Conservation (phyloP, 139 green algal species). For the Dunaliella sp. region DNA sequence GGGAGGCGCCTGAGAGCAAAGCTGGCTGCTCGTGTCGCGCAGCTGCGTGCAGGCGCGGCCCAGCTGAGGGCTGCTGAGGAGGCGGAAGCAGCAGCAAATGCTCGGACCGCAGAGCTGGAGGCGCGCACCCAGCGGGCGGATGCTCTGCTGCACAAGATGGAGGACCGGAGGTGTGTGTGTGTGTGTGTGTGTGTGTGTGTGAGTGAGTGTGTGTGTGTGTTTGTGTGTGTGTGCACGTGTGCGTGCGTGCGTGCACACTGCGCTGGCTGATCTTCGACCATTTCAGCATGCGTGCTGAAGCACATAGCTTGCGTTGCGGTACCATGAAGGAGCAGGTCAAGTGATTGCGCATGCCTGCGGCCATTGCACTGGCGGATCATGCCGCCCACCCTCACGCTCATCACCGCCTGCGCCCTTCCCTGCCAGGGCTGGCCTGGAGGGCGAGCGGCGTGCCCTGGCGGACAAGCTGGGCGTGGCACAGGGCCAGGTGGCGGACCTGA, state of each 20-base stretch:
- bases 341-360: too few species aligned
- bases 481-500: conserved; percentile 13
- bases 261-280: neutral
- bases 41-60: neutral
- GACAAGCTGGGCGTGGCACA: conserved; percentile 14
- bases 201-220: neutral
- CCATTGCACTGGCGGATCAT: too few species aligned
- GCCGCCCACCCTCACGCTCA: too few species aligned
- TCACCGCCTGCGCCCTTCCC: too few species aligned
- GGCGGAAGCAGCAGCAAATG: neutral
- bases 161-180: conserved; percentile 36
- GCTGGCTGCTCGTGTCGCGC: neutral
- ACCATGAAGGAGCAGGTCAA: too few species aligned
- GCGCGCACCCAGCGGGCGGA: conserved; percentile 12
- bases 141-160: conserved; percentile 24
- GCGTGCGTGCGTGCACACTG: neutral
- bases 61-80: neutral
- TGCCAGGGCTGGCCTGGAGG: conserved; percentile 27
- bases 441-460: conserved; percentile 17
- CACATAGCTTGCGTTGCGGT: too few species aligned
- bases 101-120: neutral
- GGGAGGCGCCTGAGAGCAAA: neutral
- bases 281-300: too few species aligned
- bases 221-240: neutral
- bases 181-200: neutral